Percentiles rank a stretch among this genome's conserved stretches.
phyloP scores from a whole-genome alignment of 1,139 yeast species.

The Lizanozyma gosingica region DNA sequence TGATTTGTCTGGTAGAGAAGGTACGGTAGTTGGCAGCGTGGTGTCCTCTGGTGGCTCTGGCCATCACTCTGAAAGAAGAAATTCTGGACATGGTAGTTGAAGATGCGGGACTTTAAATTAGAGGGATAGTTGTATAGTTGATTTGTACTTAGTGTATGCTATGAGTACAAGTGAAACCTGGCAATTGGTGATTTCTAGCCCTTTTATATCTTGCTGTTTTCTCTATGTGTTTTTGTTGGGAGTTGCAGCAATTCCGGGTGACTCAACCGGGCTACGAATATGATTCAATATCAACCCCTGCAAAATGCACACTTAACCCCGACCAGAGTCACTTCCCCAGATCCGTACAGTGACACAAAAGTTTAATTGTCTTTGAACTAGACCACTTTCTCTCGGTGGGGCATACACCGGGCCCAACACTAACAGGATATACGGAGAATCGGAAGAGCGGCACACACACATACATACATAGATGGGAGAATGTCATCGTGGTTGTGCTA shows the following conservation, averaged over 20 bases:
- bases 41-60: not conserved
- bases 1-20: not conserved
- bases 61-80: not conserved
- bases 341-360: not conserved
- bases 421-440: too few species aligned
- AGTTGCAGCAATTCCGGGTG: not conserved
- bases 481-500: too few species aligned
- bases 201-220: too few species aligned
- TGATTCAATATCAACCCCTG: too few species aligned
- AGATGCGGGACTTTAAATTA: not conserved
- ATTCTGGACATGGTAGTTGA: not conserved
- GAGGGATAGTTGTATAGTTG: not conserved
- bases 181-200: too few species aligned
- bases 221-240: too few species aligned
- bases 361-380: too few species aligned
- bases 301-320: not conserved
- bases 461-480: too few species aligned
- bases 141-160: not conserved
- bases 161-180: too few species aligned
- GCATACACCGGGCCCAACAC: too few species aligned
- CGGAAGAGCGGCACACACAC: too few species aligned
- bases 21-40: not conserved
- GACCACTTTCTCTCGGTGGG: too few species aligned
- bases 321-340: not conserved
- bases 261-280: not conserved